A percentile compares a stretch with the other conserved stretches of the same genome.
Evolutionary conservation across 768 basidiomycete genomes (phyloP).

Genomic region (Gelatoporia subvermispora): DNA sequence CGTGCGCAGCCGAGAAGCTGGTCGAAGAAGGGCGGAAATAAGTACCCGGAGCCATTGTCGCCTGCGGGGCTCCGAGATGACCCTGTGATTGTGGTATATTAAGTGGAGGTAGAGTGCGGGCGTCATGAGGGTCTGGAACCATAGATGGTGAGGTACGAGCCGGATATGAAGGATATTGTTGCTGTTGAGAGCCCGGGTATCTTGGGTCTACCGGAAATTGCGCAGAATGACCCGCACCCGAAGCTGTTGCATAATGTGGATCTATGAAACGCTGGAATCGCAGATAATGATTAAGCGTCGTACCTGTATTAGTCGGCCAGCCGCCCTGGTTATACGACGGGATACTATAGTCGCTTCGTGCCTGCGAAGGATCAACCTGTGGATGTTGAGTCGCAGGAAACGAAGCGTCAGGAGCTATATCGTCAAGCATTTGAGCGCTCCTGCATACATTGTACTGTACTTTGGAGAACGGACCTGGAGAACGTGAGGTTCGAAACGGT

Average conservation of each 20-base stretch:
- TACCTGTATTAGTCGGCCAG: constrained; percentile 25
- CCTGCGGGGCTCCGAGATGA: constrained; percentile 11
- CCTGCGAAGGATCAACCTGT: constrained; percentile 61
- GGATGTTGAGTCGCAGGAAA: constrained; percentile 51
- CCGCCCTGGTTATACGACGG: constrained; percentile 19
- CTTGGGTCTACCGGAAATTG: constrained; percentile 36
- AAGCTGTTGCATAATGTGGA: neutral
- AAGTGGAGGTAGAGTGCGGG: constrained; percentile 57
- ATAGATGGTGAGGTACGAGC: constrained; percentile 46
- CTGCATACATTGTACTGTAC: constrained; percentile 20
- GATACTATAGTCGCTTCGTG: constrained; percentile 52
- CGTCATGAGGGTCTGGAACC: constrained; percentile 43
- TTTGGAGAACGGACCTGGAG: constrained; percentile 72
- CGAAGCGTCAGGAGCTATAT: constrained; percentile 53
- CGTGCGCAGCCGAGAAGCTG: constrained; percentile 53
- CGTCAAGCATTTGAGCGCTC: constrained; percentile 46
- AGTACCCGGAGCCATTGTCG: constrained; percentile 15
- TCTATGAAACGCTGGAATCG: neutral
- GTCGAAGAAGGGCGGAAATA: constrained; percentile 61
- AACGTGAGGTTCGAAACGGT: constrained; percentile 84
- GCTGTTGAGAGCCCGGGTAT: constrained; percentile 36
- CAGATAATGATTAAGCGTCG: neutral
- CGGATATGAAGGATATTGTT: constrained; percentile 40
- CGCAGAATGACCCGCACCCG: neutral
- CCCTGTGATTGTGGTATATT: constrained; percentile 18